Percentiles rank a stretch among this genome's conserved stretches.
Evolutionary conservation across 495 filamentous ascomycete species (phyloP).

Genomic region (Penicilliopsis zonata): DNA sequence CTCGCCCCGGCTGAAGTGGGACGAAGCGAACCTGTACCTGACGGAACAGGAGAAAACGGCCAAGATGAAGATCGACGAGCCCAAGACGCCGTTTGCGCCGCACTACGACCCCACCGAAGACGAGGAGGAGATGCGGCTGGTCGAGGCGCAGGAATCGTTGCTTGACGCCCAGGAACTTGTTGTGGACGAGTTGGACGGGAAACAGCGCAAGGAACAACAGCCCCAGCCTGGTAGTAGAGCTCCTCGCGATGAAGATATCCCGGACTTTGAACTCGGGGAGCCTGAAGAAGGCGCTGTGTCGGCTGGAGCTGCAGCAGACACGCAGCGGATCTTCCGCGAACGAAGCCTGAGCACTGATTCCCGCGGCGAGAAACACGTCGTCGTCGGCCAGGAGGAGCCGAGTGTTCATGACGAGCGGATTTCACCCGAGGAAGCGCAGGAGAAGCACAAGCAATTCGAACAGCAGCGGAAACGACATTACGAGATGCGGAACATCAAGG

Average conservation of each 20-base stretch:
- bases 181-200: conserved; percentile 72
- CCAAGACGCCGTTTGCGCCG: conserved; percentile 90
- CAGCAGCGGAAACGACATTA: conserved; percentile 89
- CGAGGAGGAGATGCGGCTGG: conserved; percentile 51
- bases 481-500: conserved; percentile 94
- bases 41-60: conserved; percentile 88
- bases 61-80: conserved; percentile 98
- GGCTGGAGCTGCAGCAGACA: conserved; percentile 6
- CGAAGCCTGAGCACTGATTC: conserved; percentile 36
- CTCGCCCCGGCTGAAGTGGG: conserved; percentile 81
- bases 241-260: conserved; percentile 82
- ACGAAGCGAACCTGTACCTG: conserved; percentile 92
- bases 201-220: conserved; percentile 19
- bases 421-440: conserved; percentile 63
- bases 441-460: conserved; percentile 87
- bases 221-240: conserved; percentile 24
- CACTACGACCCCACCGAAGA: conserved; percentile 86
- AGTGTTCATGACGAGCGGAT: conserved; percentile 43
- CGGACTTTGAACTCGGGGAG: conserved; percentile 87
- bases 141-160: conserved; percentile 25
- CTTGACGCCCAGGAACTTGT: conserved; percentile 45
- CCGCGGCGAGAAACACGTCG: conserved; percentile 56
- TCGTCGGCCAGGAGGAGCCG: conserved; percentile 56
- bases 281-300: conserved; percentile 53
- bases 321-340: conserved; percentile 33